A percentile compares a stretch with the other conserved stretches of the same genome.
Conservation (phyloP, 768 basidiomycete genomes). For the Lactarius vividus region DNA sequence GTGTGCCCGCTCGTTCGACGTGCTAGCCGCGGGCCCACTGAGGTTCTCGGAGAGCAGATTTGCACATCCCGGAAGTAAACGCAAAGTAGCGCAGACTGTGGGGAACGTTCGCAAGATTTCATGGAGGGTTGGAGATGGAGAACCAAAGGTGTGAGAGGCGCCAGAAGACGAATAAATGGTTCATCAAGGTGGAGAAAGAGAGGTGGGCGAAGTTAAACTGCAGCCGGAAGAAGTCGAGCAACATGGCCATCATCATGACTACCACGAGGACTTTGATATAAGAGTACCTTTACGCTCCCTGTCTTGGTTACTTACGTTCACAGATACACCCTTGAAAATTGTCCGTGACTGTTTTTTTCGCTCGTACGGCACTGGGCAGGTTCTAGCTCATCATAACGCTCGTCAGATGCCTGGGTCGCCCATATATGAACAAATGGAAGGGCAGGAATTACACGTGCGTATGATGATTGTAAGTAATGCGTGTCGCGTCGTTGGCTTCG, state of each 20-base stretch:
- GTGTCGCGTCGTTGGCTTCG: background rate
- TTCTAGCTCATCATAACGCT: background rate
- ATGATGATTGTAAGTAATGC: background rate
- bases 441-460: background rate
- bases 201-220: background rate
- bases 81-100: background rate
- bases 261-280: background rate
- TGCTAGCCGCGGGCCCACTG: background rate
- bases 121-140: background rate
- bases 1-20: background rate
- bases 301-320: conserved; percentile 24
- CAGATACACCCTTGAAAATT: conserved; percentile 9
- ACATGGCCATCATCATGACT: conserved; percentile 1
- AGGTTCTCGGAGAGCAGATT: background rate
- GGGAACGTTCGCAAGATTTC: background rate
- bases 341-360: background rate
- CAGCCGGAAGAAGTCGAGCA: background rate
- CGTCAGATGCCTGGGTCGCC: background rate
- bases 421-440: background rate
- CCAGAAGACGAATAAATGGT: background rate
- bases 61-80: background rate
- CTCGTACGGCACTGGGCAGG: background rate
- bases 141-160: background rate
- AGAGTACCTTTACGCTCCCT: background rate
- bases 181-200: conserved; percentile 13